Evolutionary conservation across 495 filamentous ascomycete species (phyloP), one percentile per base, ranked within the genome.

Genomic region (Talaromyces borbonicus): DNA sequence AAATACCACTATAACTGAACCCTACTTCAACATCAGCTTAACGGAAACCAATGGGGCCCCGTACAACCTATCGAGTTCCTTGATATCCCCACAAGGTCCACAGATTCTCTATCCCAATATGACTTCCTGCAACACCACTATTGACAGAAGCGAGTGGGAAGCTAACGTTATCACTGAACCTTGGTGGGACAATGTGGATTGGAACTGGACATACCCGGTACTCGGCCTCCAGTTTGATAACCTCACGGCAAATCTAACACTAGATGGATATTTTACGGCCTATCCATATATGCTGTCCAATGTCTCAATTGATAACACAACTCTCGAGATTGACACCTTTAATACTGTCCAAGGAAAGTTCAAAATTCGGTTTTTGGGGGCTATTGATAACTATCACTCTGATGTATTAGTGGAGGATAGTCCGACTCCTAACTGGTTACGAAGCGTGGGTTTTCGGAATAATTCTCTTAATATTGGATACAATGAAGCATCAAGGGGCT

Each of bases 331-430:
- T n/a, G 31, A 16, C n/a, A 36, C 33, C 5, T 26, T 40, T 15
- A 33, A 50, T 49, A 36, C 26, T 37, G 36, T 47, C 5, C 40
- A 47, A 33, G 51, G 48, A 15, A 53, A 30, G 29, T 42, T 53
- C 3, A 43, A 39, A 20, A n/a, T 53, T 15, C 9, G 18, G 9
- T 54, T 51, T 37, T 16, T n/a, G 1, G 48, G 52, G 12, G 37
- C 41, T 22, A 39, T 54, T 19, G 52, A 54, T 46, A 6, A 30
- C 3, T 54, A 54, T 27, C 52, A 54, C 14, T 54, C 52, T 3
- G 52, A 54, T 43, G 26, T 41, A 2, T 37, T 54, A 16, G 44
- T 44, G 25, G 45, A 45, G 11, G 35, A 14, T 20, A 48, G 30
- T 25, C 4, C 44, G 15, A 48, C 27, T 9, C 52, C 52, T 7